Evolutionary conservation across 2,329 filamentous ascomycete genomes (phyloP), one percentile per base, ranked within the genome.

Genomic region (Aspergillus hortae): DNA sequence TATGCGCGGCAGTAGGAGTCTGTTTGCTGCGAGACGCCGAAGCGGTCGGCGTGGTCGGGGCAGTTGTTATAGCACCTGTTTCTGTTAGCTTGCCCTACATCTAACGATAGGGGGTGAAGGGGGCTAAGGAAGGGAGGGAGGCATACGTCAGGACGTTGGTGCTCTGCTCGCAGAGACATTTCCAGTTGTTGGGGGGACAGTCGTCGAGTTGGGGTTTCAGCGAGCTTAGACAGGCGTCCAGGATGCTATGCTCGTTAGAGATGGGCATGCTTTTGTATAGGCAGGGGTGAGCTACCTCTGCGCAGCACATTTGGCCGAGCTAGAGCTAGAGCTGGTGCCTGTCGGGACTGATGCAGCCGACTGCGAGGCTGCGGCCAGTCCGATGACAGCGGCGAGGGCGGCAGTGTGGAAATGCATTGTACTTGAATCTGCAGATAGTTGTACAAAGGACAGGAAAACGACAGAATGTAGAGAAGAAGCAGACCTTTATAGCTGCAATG

Each of bases 41-140:
- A 62, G 36, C 64, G 60, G 46, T 66, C 68, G 14, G 71, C 56
- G 61, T 79, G 75, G 57, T 73, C 67, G 48, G 83, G 82, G 73
- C 84, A 86, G 74, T 84, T 83, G 74, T 80, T 80, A 74, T 84
- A 86, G 78, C 84, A 86, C 30, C 77, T 79, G 53, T 52, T 14
- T 5, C 21, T 11, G 12, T 23, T 33, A 14, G 35, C 14, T 43
- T 42, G 38, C 27, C n/a, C n/a, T 48, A 32, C 30, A 48, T 27
- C 42, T 19, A 11, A 41, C n/a, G 7, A 19, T n/a, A 11, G 6
- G 32, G 32, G 23, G 30, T 21, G 12, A 36, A 21, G 11, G 11
- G 21, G 7, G 23, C 2, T 14, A 11, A 14, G 14, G 30, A 38
- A 6, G 17, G 21, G 27, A 11, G 3, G 30, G 3, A 21, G 4